Percentiles rank a stretch among this genome's conserved stretches.
These are phyloP conservation scores for Alternaria atra DNA, from an alignment of 2,329 filamentous ascomycete genomes.

Conservation along the genomic window DNA sequence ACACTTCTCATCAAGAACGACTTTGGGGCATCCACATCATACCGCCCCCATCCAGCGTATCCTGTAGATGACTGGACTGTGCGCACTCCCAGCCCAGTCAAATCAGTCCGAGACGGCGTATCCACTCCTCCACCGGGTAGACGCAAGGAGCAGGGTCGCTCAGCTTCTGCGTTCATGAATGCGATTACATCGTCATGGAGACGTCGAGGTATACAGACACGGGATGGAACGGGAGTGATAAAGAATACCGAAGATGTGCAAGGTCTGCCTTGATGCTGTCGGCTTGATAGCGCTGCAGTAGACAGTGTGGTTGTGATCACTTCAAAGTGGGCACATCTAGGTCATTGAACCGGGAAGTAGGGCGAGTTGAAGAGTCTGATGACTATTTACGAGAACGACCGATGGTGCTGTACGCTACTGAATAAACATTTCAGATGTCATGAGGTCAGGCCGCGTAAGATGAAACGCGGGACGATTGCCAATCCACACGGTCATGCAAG, in stretches of 20 bases:
- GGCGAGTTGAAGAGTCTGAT: background rate
- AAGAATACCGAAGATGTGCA: slow-evolving; percentile 5
- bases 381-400: background rate
- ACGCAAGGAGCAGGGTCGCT: slow-evolving; percentile 19
- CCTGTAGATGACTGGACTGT: slow-evolving; percentile 37
- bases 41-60: slow-evolving; percentile 37
- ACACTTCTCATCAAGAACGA: slow-evolving; percentile 30
- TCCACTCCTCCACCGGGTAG: slow-evolving; percentile 30
- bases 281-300: background rate
- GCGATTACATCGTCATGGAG: slow-evolving; percentile 36
- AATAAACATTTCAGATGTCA: background rate
- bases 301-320: background rate
- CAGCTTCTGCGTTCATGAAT: slow-evolving; percentile 31
- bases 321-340: background rate
- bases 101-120: slow-evolving; percentile 29
- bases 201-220: slow-evolving; percentile 22
- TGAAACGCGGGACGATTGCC: slow-evolving; percentile 14
- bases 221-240: background rate
- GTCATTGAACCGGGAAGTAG: background rate
- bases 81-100: slow-evolving; percentile 41
- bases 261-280: slow-evolving; percentile 15
- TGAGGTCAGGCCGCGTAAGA: slow-evolving; percentile 11
- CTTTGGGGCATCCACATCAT: slow-evolving; percentile 22
- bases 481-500: slow-evolving; percentile 33
- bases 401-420: background rate